Evolutionary conservation across 2,329 filamentous ascomycete species (phyloP).

Genomic region (Epichloe gansuensis): DNA sequence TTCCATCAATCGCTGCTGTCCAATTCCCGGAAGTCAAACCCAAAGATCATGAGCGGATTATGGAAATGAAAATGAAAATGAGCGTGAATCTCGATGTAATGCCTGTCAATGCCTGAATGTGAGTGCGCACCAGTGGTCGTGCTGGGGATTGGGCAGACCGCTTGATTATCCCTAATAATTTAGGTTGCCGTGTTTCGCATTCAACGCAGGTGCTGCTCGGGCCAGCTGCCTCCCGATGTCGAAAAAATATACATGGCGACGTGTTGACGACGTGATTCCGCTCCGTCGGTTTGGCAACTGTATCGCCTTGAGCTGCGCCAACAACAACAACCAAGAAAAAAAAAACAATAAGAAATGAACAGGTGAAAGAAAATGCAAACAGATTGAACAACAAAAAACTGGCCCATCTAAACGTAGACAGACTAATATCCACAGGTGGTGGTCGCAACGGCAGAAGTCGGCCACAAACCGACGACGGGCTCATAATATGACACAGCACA

Average conservation of each 20-base stretch:
- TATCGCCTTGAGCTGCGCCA: not conserved
- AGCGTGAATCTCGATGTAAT: not conserved
- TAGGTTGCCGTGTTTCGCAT: not conserved
- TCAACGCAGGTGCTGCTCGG: not conserved
- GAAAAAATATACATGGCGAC: not conserved
- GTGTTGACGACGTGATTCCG: not conserved
- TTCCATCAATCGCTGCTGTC: slow-evolving; percentile 11
- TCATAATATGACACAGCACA: slow-evolving; percentile 41
- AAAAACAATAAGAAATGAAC: not conserved
- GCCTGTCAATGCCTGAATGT: not conserved
- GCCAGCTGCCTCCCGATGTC: not conserved
- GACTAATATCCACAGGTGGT: not conserved
- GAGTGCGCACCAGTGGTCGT: not conserved
- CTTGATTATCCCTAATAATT: not conserved
- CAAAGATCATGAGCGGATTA: slow-evolving; percentile 3
- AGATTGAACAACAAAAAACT: not conserved
- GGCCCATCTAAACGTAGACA: not conserved
- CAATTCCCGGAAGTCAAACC: slow-evolving; percentile 2
- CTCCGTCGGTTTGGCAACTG: not conserved
- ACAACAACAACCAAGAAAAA: no score
- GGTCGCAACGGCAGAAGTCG: not conserved
- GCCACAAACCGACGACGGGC: not conserved
- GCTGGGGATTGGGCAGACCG: not conserved
- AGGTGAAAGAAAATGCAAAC: not conserved
- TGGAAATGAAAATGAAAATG: not conserved